Evolutionary conservation across 2,329 filamentous ascomycete genomes (phyloP), one percentile per base, ranked within the genome.

Genomic region (Diaporthe velutina): DNA sequence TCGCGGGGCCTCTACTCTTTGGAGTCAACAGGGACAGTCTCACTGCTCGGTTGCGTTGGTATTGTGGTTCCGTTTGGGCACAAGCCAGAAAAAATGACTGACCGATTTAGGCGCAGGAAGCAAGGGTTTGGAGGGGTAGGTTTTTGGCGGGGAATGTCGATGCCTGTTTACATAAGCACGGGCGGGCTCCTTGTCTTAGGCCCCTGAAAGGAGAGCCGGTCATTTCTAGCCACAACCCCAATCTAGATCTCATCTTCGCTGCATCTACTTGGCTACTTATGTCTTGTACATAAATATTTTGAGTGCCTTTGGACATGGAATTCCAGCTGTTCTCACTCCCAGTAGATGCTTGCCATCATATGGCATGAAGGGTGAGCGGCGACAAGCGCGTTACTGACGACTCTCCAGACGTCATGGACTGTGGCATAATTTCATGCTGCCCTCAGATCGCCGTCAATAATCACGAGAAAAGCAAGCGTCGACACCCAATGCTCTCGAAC

Each of bases 81-180:
- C 57, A 40, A 52, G 70, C 55, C 48, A 68, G 64, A 61, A 60
- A 72, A 71, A 72, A 64, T 50, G 70, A 30, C 57, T 54, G 33
- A 40, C 70, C 70, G 70, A 30, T 54, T 64, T 72, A 64, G 70
- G 57, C 70, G 70, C 70, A 25, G 45, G 57, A 38, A 70, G 22
- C 54, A 70, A 33, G 52, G 40, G 58, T 58, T 61, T 72, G 70
- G 70, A 72, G 70, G 70, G 70, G 70, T 72, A 50, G 50, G 35
- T 52, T 72, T 72, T 64, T 72, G 58, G 57, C 45, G 48, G 57
- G 40, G 45, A 25, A 22, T 19, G 35, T 50, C 19, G 8, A n/a
- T 28, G 33, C 33, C 33, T 48, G 67, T 48, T 70, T 70, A 70
- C 67, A 58, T 72, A 52, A 72, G 54, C 54, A 28, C 19, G 9